These are phyloP conservation scores for Populus tomentosa DNA, from an alignment of 441 rosid species.

Conservation along the genomic window DNA sequence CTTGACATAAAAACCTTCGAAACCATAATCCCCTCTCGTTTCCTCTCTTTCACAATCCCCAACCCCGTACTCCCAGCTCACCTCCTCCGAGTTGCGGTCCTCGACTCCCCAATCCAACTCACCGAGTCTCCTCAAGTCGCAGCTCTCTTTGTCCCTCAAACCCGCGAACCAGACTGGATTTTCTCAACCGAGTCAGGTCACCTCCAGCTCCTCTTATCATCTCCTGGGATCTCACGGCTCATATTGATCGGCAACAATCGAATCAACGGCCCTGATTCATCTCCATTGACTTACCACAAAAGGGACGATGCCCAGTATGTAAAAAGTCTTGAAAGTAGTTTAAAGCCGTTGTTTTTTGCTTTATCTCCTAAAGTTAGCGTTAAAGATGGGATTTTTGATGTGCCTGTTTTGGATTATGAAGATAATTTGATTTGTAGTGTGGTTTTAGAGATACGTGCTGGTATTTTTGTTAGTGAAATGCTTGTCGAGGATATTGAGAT, in stretches of 20 bases:
- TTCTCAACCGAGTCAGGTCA: slow-evolving; percentile 85
- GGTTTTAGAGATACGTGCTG: slow-evolving; percentile 47
- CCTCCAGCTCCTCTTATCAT: slow-evolving; percentile 60
- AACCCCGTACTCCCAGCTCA: slow-evolving; percentile 16
- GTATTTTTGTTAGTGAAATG: slow-evolving; percentile 71
- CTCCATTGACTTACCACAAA: slow-evolving; percentile 18
- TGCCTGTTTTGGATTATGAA: slow-evolving; percentile 57
- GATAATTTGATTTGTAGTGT: slow-evolving; percentile 50
- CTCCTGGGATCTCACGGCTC: slow-evolving; percentile 48
- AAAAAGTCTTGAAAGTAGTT: slow-evolving; percentile 1
- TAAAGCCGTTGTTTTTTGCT: slow-evolving; percentile 45
- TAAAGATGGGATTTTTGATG: slow-evolving; percentile 24
- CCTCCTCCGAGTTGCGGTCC: slow-evolving; percentile 66
- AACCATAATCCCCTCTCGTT: slow-evolving; percentile 53
- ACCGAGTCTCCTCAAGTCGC: slow-evolving; percentile 40
- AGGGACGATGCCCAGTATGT: slow-evolving; percentile 2
- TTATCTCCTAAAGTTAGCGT: slow-evolving; percentile 41
- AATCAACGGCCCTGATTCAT: slow-evolving; percentile 9
- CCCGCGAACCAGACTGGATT: slow-evolving; percentile 74
- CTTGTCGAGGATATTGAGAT: slow-evolving; percentile 65
- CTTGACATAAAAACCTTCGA: slow-evolving; percentile 39
- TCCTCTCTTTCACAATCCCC: slow-evolving; percentile 67
- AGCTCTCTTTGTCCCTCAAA: slow-evolving; percentile 59
- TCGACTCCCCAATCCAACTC: slow-evolving; percentile 57
- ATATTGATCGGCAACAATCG: slow-evolving; percentile 46